These are phyloP conservation scores for Fusarium coffeatum DNA, from an alignment of 2,329 filamentous ascomycete genomes.

Conservation along the genomic window DNA sequence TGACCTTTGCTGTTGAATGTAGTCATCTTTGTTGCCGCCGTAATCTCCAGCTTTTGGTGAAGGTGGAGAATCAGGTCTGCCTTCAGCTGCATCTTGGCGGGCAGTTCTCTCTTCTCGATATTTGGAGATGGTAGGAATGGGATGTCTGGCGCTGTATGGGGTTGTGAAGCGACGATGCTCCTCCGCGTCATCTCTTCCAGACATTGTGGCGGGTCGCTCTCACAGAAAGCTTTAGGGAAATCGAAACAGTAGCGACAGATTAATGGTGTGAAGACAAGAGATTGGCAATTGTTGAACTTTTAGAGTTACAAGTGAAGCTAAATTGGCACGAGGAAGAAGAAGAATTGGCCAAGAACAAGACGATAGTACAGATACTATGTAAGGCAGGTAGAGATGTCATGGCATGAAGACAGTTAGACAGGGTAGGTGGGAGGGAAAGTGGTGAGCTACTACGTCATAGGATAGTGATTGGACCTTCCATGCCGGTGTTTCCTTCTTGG, in stretches of 20 bases:
- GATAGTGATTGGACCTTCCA: not conserved
- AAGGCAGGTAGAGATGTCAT: conserved; percentile 7
- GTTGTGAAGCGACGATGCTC: conserved; percentile 53
- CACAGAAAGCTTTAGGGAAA: not conserved
- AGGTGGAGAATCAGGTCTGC: conserved; percentile 42
- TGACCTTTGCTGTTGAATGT: conserved; percentile 26
- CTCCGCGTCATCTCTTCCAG: conserved; percentile 53
- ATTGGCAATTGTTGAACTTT: not conserved
- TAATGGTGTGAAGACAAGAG: not conserved
- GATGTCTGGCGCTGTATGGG: conserved; percentile 57
- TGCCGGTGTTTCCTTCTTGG: conserved; percentile 44
- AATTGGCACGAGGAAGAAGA: not conserved
- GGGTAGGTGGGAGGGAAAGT: conserved; percentile 10
- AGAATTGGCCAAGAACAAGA: not conserved
- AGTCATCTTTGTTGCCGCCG: conserved; percentile 14
- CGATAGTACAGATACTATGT: not conserved
- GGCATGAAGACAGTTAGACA: not conserved
- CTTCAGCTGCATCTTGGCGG: conserved; percentile 55
- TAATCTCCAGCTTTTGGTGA: not conserved
- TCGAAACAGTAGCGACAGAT: conserved; percentile 1
- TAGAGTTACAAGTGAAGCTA: conserved; percentile 17
- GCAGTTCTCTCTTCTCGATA: conserved; percentile 61
- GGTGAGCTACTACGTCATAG: conserved; percentile 43
- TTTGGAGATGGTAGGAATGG: conserved; percentile 61
- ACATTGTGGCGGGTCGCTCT: conserved; percentile 46